phyloP scores from a whole-genome alignment of 164 flowering plant species.

The Malania oleifera region DNA sequence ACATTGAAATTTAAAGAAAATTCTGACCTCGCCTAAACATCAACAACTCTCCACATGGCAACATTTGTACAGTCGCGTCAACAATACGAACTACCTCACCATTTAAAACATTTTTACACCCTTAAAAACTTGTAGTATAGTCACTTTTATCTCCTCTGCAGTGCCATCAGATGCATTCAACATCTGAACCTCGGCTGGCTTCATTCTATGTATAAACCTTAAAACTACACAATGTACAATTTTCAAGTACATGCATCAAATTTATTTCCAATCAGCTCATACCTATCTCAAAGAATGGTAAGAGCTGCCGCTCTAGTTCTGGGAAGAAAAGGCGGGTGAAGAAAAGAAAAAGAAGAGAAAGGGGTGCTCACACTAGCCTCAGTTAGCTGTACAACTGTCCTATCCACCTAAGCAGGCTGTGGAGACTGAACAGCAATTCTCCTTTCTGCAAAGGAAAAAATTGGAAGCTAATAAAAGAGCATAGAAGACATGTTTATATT shows the following conservation, averaged over 20 bases:
- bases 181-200: constrained; percentile 26
- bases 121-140: constrained; percentile 18
- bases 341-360: constrained; percentile 12
- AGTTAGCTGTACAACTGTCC: constrained; percentile 59
- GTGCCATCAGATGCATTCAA: constrained; percentile 17
- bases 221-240: constrained; percentile 57
- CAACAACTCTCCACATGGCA: constrained; percentile 48
- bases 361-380: constrained; percentile 54
- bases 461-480: too few relatives aligned
- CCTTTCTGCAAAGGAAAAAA: constrained; percentile 53
- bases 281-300: constrained; percentile 23
- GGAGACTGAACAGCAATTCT: constrained; percentile 51
- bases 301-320: constrained; percentile 16
- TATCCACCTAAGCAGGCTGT: constrained; percentile 29
- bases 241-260: constrained; percentile 35
- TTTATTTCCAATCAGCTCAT: constrained; percentile 27
- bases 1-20: constrained; percentile 24
- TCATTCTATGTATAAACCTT: constrained; percentile 35
- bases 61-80: constrained; percentile 60
- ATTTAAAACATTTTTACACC: constrained; percentile 26
- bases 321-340: not conserved
- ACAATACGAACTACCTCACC: constrained; percentile 21
- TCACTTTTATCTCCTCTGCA: constrained; percentile 23
- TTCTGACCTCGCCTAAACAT: constrained; percentile 40
- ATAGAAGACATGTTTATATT: too few relatives aligned